A percentile compares a stretch with the other conserved stretches of the same genome.
phyloP scores from a whole-genome alignment of 495 filamentous ascomycete genomes.

The Aspergillus carlsbadensis region DNA sequence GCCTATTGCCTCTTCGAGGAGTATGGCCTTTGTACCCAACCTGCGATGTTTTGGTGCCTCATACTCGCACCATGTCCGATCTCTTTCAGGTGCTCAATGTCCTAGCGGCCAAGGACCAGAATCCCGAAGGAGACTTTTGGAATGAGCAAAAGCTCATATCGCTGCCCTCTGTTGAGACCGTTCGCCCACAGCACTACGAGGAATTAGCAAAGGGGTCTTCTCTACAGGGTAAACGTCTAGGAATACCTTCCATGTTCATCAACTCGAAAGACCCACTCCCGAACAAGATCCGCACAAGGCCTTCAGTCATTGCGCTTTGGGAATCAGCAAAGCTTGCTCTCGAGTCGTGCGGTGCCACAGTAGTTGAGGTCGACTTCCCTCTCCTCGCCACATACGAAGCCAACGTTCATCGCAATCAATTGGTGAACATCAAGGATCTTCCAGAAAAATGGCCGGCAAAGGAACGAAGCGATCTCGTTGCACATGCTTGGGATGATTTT shows the following conservation, averaged over 20 bases:
- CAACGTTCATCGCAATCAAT: slow-evolving; percentile 26
- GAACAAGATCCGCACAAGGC: slow-evolving; percentile 26
- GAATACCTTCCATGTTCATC: slow-evolving; percentile 37
- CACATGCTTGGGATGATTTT: slow-evolving; percentile 39
- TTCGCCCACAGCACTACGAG: slow-evolving; percentile 28
- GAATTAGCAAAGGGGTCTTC: slow-evolving; percentile 18
- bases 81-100: slow-evolving; percentile 33
- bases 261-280: slow-evolving; percentile 24
- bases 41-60: slow-evolving; percentile 37
- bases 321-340: slow-evolving; percentile 22
- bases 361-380: slow-evolving; percentile 36
- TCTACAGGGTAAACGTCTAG: slow-evolving; percentile 31
- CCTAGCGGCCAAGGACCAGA: slow-evolving; percentile 25
- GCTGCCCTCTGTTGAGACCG: slow-evolving; percentile 23
- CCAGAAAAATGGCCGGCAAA: slow-evolving; percentile 32
- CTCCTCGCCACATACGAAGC: slow-evolving; percentile 32
- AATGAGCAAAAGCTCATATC: slow-evolving; percentile 30
- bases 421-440: slow-evolving; percentile 32
- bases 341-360: slow-evolving; percentile 31
- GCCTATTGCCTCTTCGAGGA: slow-evolving; percentile 34
- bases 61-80: slow-evolving; percentile 34
- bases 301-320: slow-evolving; percentile 34
- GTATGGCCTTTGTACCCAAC: slow-evolving; percentile 38
- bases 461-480: slow-evolving; percentile 34
- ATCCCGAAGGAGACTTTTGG: slow-evolving; percentile 33